phyloP scores from a whole-genome alignment of 2,329 filamentous ascomycete species.

The Fusarium continuum region DNA sequence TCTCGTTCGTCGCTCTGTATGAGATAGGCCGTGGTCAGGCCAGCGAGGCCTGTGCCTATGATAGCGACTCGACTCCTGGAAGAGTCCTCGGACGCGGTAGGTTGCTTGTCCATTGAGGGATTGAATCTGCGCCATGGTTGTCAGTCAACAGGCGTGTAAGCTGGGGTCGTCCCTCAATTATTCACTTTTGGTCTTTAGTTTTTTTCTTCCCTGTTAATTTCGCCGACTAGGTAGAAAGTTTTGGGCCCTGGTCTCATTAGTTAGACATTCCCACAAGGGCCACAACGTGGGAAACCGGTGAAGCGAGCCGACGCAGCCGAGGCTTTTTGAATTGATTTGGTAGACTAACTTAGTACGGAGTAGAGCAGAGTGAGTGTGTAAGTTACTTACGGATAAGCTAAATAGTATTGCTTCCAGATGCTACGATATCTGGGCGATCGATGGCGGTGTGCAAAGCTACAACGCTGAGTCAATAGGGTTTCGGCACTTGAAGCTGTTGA shows the following conservation, averaged over 20 bases:
- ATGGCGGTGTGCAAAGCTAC: neutral
- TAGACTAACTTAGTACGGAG: too few relatives aligned
- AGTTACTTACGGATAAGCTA: too few relatives aligned
- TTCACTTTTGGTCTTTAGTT: neutral
- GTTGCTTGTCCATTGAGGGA: neutral
- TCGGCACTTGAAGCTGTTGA: neutral
- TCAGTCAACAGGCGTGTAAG: too few relatives aligned
- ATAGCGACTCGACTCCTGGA: constrained; percentile 41
- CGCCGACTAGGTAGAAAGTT: neutral
- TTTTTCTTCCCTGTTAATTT: too few relatives aligned
- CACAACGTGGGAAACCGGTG: too few relatives aligned
- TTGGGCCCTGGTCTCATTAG: too few relatives aligned
- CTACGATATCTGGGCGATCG: too few relatives aligned
- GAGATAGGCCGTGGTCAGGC: constrained; percentile 50
- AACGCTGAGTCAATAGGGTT: neutral
- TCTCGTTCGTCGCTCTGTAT: constrained; percentile 45
- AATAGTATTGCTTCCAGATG: too few relatives aligned
- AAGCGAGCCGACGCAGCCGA: too few relatives aligned
- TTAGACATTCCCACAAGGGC: too few relatives aligned
- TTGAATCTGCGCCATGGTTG: neutral
- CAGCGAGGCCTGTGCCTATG: constrained; percentile 51
- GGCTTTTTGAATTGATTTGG: neutral
- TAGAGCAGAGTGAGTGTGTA: too few relatives aligned
- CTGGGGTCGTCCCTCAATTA: neutral
- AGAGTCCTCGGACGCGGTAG: neutral